These are phyloP conservation scores for Nyctanthes arbortristis DNA, from an alignment of 257 asterid species.

Conservation along the genomic window DNA sequence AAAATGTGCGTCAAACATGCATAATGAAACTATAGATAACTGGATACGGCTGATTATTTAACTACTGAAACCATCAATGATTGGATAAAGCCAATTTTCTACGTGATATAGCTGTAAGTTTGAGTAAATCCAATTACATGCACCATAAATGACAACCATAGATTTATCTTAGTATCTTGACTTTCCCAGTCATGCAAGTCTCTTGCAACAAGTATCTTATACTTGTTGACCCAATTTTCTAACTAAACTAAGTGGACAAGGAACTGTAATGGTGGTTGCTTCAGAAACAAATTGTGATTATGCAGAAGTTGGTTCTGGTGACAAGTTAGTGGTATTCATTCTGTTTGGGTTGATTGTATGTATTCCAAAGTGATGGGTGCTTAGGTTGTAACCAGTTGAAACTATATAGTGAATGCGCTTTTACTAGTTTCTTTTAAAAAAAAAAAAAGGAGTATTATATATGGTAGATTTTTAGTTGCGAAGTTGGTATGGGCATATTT, in stretches of 20 bases:
- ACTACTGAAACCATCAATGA: neutral
- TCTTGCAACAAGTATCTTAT: neutral
- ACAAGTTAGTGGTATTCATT: neutral
- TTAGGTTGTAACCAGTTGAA: neutral
- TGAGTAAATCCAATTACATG: too few relatives aligned
- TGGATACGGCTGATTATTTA: neutral
- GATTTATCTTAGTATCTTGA: too few relatives aligned
- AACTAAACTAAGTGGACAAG: neutral
- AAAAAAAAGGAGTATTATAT: too few relatives aligned
- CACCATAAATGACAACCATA: too few relatives aligned
- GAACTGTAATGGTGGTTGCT: neutral
- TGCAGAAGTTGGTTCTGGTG: neutral
- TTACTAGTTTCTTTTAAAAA: too few relatives aligned
- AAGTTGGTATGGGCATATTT: neutral
- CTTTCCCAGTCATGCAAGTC: neutral
- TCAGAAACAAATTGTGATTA: neutral
- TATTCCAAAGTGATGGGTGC: neutral
- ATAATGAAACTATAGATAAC: neutral
- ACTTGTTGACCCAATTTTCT: neutral
- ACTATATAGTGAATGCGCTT: neutral
- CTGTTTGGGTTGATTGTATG: neutral
- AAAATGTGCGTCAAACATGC: too few relatives aligned
- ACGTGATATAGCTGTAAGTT: neutral
- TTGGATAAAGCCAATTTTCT: neutral
- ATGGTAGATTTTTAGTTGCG: neutral